These are phyloP conservation scores for Starmerella stigmatis DNA, from an alignment of 805 yeast genomes.

Conservation along the genomic window DNA sequence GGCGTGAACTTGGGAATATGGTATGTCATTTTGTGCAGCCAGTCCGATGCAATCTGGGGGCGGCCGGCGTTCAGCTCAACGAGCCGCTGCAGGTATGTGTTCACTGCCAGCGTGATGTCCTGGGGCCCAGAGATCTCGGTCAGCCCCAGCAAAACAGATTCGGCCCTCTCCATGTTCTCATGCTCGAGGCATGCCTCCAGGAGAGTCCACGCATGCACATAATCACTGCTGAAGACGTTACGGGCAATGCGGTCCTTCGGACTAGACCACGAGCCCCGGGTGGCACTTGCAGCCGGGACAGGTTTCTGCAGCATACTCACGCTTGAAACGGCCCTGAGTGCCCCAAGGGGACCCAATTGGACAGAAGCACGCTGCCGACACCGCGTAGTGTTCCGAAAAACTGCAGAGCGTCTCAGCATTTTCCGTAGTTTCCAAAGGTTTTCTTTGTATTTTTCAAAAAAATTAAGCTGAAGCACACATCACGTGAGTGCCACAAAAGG, in stretches of 20 bases:
- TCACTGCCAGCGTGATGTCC: slow-evolving; percentile 55
- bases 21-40: slow-evolving; percentile 31
- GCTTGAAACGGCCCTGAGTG: not conserved
- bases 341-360: not conserved
- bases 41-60: slow-evolving; percentile 37
- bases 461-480: not conserved
- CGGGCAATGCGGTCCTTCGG: slow-evolving; percentile 27
- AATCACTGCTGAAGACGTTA: slow-evolving; percentile 40
- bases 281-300: not conserved
- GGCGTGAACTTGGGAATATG: slow-evolving; percentile 33
- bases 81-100: slow-evolving; percentile 45
- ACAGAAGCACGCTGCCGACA: not conserved
- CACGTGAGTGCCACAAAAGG: slow-evolving; percentile 4
- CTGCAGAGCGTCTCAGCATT: not conserved
- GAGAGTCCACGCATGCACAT: slow-evolving; percentile 61
- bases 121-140: slow-evolving; percentile 38
- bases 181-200: slow-evolving; percentile 68
- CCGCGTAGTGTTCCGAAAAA: slow-evolving; percentile 1
- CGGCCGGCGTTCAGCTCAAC: slow-evolving; percentile 35
- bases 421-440: not conserved
- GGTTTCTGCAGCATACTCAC: not conserved
- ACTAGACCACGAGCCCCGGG: slow-evolving; percentile 28
- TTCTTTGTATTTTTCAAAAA: not conserved
- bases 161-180: slow-evolving; percentile 59
- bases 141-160: slow-evolving; percentile 52